phyloP scores from a whole-genome alignment of 2,329 filamentous ascomycete species.

The Hawksworthiomyces lignivorus region DNA sequence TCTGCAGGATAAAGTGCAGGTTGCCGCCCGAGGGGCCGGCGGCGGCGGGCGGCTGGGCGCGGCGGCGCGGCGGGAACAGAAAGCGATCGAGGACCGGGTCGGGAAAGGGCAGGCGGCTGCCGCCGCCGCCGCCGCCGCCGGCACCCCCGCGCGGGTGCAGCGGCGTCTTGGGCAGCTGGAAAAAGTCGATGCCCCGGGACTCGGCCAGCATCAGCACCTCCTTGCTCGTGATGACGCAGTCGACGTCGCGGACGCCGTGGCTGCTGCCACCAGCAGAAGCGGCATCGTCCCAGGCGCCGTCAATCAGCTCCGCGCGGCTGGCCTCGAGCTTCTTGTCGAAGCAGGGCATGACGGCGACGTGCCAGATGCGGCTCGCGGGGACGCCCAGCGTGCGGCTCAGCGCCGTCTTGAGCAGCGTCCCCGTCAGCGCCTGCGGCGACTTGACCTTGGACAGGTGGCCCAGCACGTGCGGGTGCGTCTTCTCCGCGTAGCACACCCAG shows the following conservation, averaged over 20 bases:
- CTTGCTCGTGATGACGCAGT: slow-evolving; percentile 95
- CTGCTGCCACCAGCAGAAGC: slow-evolving; percentile 35
- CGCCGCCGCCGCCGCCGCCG: too few relatives aligned
- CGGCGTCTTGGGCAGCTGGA: slow-evolving; percentile 54
- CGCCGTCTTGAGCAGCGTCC: slow-evolving; percentile 82
- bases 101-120: slow-evolving; percentile 49
- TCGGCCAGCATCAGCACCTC: slow-evolving; percentile 87
- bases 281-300: slow-evolving; percentile 68
- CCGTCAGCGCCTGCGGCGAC: slow-evolving; percentile 86
- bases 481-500: slow-evolving; percentile 98
- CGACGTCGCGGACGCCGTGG: slow-evolving; percentile 71
- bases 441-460: slow-evolving; percentile 87
- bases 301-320: slow-evolving; percentile 84
- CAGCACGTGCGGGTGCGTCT: slow-evolving; percentile 89
- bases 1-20: slow-evolving; percentile 73
- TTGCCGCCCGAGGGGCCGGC: slow-evolving; percentile 85
- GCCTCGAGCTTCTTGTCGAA: slow-evolving; percentile 99
- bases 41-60: slow-evolving; percentile 38
- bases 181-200: slow-evolving; percentile 70
- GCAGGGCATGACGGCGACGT: slow-evolving; percentile 93
- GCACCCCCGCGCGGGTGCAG: slow-evolving; percentile 22
- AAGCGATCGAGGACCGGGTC: slow-evolving; percentile 64
- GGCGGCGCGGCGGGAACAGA: slow-evolving; percentile 54
- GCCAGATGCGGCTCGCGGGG: slow-evolving; percentile 77
- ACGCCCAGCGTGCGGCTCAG: slow-evolving; percentile 67